Percentiles rank a stretch among this genome's conserved stretches.
Evolutionary conservation across 768 basidiomycete species (phyloP).

Genomic region (Mycena rosella): DNA sequence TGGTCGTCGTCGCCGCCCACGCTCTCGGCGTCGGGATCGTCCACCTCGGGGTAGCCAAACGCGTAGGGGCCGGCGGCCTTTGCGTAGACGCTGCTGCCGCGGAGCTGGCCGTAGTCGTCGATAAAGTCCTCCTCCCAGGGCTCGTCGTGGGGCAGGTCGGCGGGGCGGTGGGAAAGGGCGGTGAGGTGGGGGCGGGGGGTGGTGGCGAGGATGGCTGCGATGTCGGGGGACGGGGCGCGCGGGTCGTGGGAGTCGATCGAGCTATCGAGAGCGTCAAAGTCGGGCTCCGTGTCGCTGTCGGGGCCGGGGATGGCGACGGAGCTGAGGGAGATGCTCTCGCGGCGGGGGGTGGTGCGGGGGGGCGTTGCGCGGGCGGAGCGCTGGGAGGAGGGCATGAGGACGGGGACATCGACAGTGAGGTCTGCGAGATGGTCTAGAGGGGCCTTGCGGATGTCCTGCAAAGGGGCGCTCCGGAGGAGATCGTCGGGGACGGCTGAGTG

Average conservation of each 20-base stretch:
- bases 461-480: slow-evolving; percentile 31
- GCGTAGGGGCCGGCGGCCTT: slow-evolving; percentile 22
- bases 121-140: slow-evolving; percentile 42
- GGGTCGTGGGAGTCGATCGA: neutral
- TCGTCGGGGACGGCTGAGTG: slow-evolving; percentile 32
- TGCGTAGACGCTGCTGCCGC: slow-evolving; percentile 21
- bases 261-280: slow-evolving; percentile 32
- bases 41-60: slow-evolving; percentile 33
- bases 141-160: neutral
- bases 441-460: slow-evolving; percentile 27
- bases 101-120: slow-evolving; percentile 42
- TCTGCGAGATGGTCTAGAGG: slow-evolving; percentile 30
- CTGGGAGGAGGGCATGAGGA: slow-evolving; percentile 10
- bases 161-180: slow-evolving; percentile 3
- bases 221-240: slow-evolving; percentile 51
- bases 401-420: slow-evolving; percentile 7
- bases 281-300: slow-evolving; percentile 34
- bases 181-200: slow-evolving; percentile 50
- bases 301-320: slow-evolving; percentile 27
- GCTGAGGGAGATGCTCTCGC: slow-evolving; percentile 34
- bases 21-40: slow-evolving; percentile 29
- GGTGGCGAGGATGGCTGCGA: slow-evolving; percentile 53
- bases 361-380: slow-evolving; percentile 8
- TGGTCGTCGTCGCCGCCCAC: slow-evolving; percentile 40
- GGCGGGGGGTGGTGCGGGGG: slow-evolving; percentile 5